Evolutionary conservation across 352 stramenopile species (phyloP).

Genomic region (Phytophthora cryptogea): DNA sequence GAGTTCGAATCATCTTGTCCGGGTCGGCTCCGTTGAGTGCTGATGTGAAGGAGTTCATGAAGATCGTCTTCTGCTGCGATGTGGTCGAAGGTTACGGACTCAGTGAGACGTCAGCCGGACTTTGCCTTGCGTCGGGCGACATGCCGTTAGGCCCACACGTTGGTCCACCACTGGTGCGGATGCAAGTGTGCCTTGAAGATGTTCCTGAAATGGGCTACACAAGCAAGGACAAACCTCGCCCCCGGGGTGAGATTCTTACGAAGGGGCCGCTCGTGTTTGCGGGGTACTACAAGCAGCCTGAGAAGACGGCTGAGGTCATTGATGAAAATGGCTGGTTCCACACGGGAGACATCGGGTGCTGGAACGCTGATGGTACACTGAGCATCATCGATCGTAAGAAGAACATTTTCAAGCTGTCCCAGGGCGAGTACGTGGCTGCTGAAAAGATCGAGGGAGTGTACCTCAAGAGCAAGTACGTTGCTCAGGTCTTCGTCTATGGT

Average conservation of each 20-base stretch:
- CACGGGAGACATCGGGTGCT: constrained; percentile 96
- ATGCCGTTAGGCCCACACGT: constrained; percentile 90
- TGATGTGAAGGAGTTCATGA: constrained; percentile 96
- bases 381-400: constrained; percentile 93
- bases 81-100: constrained; percentile 96
- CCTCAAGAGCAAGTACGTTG: constrained; percentile 92
- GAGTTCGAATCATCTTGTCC: constrained; percentile 90
- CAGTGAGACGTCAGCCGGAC: constrained; percentile 92
- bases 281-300: constrained; percentile 96
- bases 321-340: constrained; percentile 96
- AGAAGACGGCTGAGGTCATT: constrained; percentile 92
- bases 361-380: constrained; percentile 94
- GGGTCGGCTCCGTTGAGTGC: constrained; percentile 92
- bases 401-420: constrained; percentile 95
- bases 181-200: constrained; percentile 94
- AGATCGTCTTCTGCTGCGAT: constrained; percentile 92
- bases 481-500: constrained; percentile 96
- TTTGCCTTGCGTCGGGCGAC: constrained; percentile 64
- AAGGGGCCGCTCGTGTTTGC: constrained; percentile 82
- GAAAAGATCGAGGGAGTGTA: constrained; percentile 98
- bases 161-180: constrained; percentile 82
- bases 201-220: constrained; percentile 98
- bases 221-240: constrained; percentile 71
- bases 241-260: constrained; percentile 69
- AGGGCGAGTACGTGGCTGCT: constrained; percentile 96